These are phyloP conservation scores for Aspergillus fijiensis DNA, from an alignment of 2,329 filamentous ascomycete species.

Conservation along the genomic window DNA sequence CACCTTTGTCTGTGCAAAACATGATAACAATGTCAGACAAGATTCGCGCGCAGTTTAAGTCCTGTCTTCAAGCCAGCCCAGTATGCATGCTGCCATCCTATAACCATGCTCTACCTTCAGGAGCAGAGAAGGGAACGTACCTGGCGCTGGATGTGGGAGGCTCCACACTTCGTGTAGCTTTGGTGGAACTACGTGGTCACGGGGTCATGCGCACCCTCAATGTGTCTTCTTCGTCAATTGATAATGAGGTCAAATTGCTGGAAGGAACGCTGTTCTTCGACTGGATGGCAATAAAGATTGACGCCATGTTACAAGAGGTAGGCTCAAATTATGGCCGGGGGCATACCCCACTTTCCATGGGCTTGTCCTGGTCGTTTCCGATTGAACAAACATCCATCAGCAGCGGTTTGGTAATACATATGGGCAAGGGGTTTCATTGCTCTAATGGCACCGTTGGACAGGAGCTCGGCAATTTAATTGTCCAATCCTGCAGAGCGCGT, in stretches of 20 bases:
- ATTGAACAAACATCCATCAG: constrained; percentile 63
- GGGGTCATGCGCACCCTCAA: constrained; percentile 55
- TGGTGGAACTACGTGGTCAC: constrained; percentile 57
- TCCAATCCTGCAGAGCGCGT: constrained; percentile 55
- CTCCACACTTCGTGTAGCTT: constrained; percentile 64
- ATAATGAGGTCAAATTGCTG: constrained; percentile 55
- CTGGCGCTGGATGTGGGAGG: constrained; percentile 65
- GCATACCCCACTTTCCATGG: constrained; percentile 53
- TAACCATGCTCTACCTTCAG: constrained; percentile 60
- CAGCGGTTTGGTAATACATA: constrained; percentile 57
- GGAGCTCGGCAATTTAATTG: constrained; percentile 60
- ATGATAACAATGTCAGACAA: constrained; percentile 47
- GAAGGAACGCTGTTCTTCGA: constrained; percentile 61
- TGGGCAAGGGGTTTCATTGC: constrained; percentile 66
- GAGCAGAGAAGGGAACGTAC: constrained; percentile 59
- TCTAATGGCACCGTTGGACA: constrained; percentile 59
- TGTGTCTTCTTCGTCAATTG: constrained; percentile 57
- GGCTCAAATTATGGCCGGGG: constrained; percentile 41
- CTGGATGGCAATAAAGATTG: constrained; percentile 64
- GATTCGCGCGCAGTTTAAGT: constrained; percentile 53
- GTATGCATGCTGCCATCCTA: constrained; percentile 67
- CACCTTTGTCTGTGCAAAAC: constrained; percentile 35
- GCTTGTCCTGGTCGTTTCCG: constrained; percentile 66
- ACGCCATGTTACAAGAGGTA: constrained; percentile 50
- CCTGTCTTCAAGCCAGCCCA: constrained; percentile 55